Percentiles rank a stretch among this genome's conserved stretches.
Conservation (phyloP, 176 grass and related monocot species). For the bread wheat (Triticum aestivum) region DNA sequence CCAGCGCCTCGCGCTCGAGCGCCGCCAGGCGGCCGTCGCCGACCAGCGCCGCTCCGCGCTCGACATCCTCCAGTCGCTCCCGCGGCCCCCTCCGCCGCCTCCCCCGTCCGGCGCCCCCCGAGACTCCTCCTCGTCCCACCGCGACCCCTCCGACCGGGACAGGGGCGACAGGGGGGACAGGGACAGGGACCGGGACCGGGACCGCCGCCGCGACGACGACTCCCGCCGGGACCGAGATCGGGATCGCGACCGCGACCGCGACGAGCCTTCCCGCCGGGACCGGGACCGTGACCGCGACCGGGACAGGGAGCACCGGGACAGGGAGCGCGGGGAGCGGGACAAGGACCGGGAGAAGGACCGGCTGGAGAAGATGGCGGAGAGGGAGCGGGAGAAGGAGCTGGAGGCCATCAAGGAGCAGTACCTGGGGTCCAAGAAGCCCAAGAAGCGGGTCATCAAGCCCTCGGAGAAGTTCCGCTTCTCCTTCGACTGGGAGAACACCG, state of each 20-base stretch:
- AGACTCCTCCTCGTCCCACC: slow-evolving; percentile 22
- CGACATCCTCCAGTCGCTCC: slow-evolving; percentile 55
- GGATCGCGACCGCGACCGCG: slow-evolving; percentile 51
- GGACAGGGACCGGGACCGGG: slow-evolving; percentile 28
- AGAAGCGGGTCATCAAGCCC: slow-evolving; percentile 95
- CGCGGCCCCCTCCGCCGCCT: slow-evolving; percentile 24
- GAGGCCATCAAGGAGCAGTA: slow-evolving; percentile 97
- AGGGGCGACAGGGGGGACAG: slow-evolving; percentile 22
- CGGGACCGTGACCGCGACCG: slow-evolving; percentile 52
- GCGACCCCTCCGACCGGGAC: slow-evolving; percentile 38
- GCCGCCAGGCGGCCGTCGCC: slow-evolving; percentile 72
- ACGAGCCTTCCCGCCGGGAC: slow-evolving; percentile 45
- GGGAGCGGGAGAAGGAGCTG: slow-evolving; percentile 88
- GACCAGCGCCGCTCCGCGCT: slow-evolving; percentile 65
- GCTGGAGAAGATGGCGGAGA: slow-evolving; percentile 74
- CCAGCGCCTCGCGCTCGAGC: slow-evolving; percentile 75
- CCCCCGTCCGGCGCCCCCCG: slow-evolving; percentile 27
- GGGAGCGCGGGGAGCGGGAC: slow-evolving; percentile 68
- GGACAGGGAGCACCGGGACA: slow-evolving; percentile 52
- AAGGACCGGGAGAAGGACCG: slow-evolving; percentile 62
- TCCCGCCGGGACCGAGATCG: slow-evolving; percentile 60
- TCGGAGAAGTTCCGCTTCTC: slow-evolving; percentile 98
- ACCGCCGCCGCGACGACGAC: slow-evolving; percentile 50
- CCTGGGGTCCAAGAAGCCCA: slow-evolving; percentile 89
- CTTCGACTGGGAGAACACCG: slow-evolving; percentile 97